Evolutionary conservation across 768 basidiomycete genomes (phyloP), one percentile per base, ranked within the genome.

Genomic region (Paxillus involutus): DNA sequence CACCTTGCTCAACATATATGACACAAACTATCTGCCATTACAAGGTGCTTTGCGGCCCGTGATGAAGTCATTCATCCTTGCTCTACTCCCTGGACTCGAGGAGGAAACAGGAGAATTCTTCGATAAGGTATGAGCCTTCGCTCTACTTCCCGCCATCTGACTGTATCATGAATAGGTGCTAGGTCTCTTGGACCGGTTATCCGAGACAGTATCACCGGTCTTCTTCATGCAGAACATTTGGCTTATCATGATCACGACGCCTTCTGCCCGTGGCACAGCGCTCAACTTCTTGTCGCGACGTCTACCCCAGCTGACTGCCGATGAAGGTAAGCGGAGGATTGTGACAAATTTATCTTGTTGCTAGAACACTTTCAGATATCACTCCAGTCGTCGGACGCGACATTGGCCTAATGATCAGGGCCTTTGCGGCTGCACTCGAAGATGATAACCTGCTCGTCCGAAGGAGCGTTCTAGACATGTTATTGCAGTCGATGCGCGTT

Each of bases 91-190:
- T 2, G 97, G 97, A 2, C 76, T 98, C 48, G 97, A 99, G 69
- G 97, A 99, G 69, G 96, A 98, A 70, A 95, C 94, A 0, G 91
- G 94, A 1, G 97, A 98, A 71, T 97, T 91, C 73, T 98, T 98
- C 63, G 97, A 98, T 49, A 91, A 90, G 76, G 89, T 86, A 50
- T 39, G 55, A 19, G 17, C 6, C 36, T 10, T 17, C 16, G 14
- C 6, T 48, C 17, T 17, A 4, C 21, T 6, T 14, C 7, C 16
- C 32, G 24, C 16, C 10, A 19, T 44, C 19, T 55, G 52, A 62
- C 51, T 61, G 41, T 43, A 67, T 51, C 45, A 44, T 44, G 39
- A 51, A 30, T 60, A 93, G 91, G 92, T 96, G 33, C 69, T 98
- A 32, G 75, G 75, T 46, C 71, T 99, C 14, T 77, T 98, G 50